phyloP scores from a whole-genome alignment of 2,329 filamentous ascomycete genomes.

The Fusarium begoniae region DNA sequence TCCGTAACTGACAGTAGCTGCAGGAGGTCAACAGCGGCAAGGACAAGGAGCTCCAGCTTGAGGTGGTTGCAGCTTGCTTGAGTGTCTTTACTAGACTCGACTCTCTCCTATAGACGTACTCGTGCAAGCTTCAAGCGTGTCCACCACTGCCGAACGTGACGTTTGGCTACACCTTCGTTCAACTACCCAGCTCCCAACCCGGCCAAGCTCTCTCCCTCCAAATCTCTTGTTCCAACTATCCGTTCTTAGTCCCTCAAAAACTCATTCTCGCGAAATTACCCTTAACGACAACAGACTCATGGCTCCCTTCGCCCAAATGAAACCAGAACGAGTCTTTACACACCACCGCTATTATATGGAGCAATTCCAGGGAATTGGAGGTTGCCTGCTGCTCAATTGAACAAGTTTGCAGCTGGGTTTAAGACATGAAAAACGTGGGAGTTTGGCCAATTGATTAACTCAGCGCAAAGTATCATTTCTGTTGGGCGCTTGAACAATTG shows the following conservation, averaged over 20 bases:
- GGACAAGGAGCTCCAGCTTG: conserved; percentile 94
- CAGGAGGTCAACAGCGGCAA: conserved; percentile 84
- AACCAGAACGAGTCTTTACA: conserved; percentile 6
- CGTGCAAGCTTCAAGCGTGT: conserved; percentile 4
- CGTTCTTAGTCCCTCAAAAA: conserved; percentile 21
- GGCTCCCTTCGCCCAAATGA: conserved; percentile 8
- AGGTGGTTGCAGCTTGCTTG: conserved; percentile 95
- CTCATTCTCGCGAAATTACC: conserved; percentile 23
- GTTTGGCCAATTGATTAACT: conserved; percentile 18
- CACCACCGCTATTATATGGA: conserved; percentile 20
- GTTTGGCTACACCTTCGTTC: conserved; percentile 24
- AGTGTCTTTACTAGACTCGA: conserved; percentile 98
- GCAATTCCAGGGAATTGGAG: conserved; percentile 30
- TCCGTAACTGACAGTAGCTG: conserved; percentile 26
- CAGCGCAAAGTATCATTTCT: not conserved
- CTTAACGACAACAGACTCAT: conserved; percentile 27
- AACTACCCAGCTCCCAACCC: conserved; percentile 30
- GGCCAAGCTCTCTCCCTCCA: conserved; percentile 28
- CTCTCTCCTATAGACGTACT: conserved; percentile 77
- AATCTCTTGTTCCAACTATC: conserved; percentile 23
- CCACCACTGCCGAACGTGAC: conserved; percentile 16
- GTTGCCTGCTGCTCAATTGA: conserved; percentile 13
- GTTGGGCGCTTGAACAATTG: conserved; percentile 23
- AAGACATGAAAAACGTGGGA: conserved; percentile 8
- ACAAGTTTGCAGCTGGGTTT: conserved; percentile 6